Percentiles rank a stretch among this genome's conserved stretches.
Evolutionary conservation across 768 basidiomycete genomes (phyloP).

Genomic region (Daedaleopsis nitida): DNA sequence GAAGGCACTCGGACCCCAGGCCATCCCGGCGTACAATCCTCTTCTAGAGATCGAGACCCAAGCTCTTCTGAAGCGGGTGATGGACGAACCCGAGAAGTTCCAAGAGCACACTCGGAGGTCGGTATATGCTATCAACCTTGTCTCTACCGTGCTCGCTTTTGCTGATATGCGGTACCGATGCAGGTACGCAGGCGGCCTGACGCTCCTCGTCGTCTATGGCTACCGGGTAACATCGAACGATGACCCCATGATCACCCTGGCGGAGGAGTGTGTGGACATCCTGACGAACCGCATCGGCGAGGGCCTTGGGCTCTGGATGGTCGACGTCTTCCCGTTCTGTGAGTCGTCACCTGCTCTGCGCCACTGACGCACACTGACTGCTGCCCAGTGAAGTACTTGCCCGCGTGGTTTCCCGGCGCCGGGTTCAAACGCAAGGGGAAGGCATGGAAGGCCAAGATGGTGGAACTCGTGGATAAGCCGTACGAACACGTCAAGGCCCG

Average conservation of each 20-base stretch:
- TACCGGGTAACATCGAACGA: slow-evolving; percentile 45
- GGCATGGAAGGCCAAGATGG: slow-evolving; percentile 64
- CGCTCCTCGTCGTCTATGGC: slow-evolving; percentile 63
- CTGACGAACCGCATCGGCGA: slow-evolving; percentile 47
- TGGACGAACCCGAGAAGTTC: slow-evolving; percentile 41
- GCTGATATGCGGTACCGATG: slow-evolving; percentile 18
- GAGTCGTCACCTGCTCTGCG: slow-evolving; percentile 14
- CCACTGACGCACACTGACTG: slow-evolving; percentile 25
- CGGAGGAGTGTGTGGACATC: slow-evolving; percentile 43
- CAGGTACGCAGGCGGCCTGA: slow-evolving; percentile 55
- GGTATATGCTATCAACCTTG: background rate
- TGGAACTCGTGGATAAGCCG: slow-evolving; percentile 65
- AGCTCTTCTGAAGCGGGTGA: slow-evolving; percentile 55
- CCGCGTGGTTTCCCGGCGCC: slow-evolving; percentile 67
- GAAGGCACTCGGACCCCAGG: slow-evolving; percentile 55
- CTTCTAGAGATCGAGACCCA: slow-evolving; percentile 58
- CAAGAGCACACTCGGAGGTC: slow-evolving; percentile 40
- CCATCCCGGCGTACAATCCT: slow-evolving; percentile 57
- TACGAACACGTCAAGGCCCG: slow-evolving; percentile 58
- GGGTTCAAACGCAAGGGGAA: slow-evolving; percentile 64
- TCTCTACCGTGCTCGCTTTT: background rate
- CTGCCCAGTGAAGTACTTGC: slow-evolving; percentile 51
- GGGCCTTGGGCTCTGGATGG: slow-evolving; percentile 47
- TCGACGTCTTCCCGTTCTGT: slow-evolving; percentile 42
- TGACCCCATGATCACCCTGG: slow-evolving; percentile 44